Evolutionary conservation across 2,329 filamentous ascomycete genomes (phyloP).

Genomic region (Sporothrix schenckii): DNA sequence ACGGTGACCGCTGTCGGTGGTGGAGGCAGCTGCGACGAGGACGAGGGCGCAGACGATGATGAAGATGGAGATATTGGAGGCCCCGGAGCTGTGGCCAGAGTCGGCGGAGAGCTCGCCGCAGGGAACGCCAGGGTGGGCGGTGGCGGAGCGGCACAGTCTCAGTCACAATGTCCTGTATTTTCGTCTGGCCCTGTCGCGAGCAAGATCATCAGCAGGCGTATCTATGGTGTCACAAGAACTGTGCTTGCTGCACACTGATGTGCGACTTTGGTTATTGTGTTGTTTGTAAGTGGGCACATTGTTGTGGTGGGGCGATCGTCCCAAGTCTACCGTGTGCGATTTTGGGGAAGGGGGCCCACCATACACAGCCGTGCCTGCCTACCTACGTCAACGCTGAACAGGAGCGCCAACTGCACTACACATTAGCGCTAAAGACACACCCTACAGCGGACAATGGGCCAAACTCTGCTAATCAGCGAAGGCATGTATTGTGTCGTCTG

Average conservation of each 20-base stretch:
- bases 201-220: background rate
- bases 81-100: background rate
- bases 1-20: slow-evolving; percentile 25
- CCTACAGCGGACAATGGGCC: no score
- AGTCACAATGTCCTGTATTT: background rate
- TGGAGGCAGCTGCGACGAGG: background rate
- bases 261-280: background rate
- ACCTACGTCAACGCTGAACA: no score
- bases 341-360: background rate
- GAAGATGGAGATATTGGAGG: background rate
- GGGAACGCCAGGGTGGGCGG: slow-evolving; percentile 20
- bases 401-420: no score
- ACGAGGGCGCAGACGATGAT: background rate
- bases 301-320: slow-evolving; percentile 9
- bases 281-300: slow-evolving; percentile 23
- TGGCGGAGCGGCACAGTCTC: background rate
- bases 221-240: background rate
- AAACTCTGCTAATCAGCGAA: background rate
- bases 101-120: slow-evolving; percentile 2
- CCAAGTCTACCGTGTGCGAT: background rate
- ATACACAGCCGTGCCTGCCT: background rate
- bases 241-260: background rate
- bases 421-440: no score
- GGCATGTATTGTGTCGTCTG: no score
- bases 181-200: background rate